These are phyloP conservation scores for Brassica carinata DNA, from an alignment of 345 rosid genomes.

Conservation along the genomic window DNA sequence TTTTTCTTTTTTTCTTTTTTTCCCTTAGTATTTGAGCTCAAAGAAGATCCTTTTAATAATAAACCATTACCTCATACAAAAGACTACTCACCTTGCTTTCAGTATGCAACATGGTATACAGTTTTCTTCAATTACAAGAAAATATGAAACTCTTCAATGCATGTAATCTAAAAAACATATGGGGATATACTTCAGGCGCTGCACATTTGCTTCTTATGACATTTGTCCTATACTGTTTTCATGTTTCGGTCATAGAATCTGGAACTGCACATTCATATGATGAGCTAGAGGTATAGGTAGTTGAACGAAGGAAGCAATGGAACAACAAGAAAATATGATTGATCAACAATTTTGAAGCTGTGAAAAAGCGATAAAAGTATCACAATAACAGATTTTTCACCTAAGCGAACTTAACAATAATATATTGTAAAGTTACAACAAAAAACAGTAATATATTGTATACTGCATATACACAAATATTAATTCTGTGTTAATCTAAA, in stretches of 20 bases:
- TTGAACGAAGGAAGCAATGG: slow-evolving; percentile 42
- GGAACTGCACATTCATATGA: slow-evolving; percentile 58
- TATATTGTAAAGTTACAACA: not conserved
- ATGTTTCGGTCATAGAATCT: slow-evolving; percentile 31
- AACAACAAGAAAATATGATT: slow-evolving; percentile 57
- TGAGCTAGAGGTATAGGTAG: slow-evolving; percentile 45
- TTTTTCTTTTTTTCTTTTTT: slow-evolving; percentile 48
- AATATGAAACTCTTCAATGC: not conserved
- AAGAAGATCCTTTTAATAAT: slow-evolving; percentile 42
- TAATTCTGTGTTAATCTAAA: too few relatives aligned
- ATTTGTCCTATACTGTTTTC: too few relatives aligned
- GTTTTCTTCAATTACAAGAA: not conserved
- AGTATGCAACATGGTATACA: slow-evolving; percentile 59
- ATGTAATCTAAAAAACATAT: not conserved
- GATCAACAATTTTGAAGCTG: slow-evolving; percentile 50
- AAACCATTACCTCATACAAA: slow-evolving; percentile 51
- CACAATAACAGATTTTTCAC: slow-evolving; percentile 26
- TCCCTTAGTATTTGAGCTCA: slow-evolving; percentile 49
- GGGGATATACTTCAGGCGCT: slow-evolving; percentile 54
- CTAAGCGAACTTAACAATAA: slow-evolving; percentile 33
- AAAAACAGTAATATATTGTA: too few relatives aligned
- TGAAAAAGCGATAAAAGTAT: slow-evolving; percentile 33
- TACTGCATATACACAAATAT: too few relatives aligned
- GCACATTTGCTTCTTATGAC: slow-evolving; percentile 39
- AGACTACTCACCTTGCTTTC: slow-evolving; percentile 59